Percentiles rank a stretch among this genome's conserved stretches.
Conservation (phyloP, 2,329 filamentous ascomycete genomes). For the Albophoma yamanashiensis region DNA sequence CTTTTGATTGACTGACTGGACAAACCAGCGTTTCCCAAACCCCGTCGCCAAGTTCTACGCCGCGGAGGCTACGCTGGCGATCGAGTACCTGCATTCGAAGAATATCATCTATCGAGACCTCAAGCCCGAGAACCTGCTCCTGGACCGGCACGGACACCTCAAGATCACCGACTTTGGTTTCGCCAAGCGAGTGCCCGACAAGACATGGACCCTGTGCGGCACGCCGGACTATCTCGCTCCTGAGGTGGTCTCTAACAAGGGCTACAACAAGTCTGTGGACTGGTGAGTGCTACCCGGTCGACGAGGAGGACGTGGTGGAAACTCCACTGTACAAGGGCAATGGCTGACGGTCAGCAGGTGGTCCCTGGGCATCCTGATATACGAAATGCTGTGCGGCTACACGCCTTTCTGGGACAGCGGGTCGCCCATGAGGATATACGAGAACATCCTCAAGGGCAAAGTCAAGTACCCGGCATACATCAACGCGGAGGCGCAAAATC, state of each 20-base stretch:
- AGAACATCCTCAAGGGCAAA: conserved; percentile 92
- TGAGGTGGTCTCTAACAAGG: conserved; percentile 97
- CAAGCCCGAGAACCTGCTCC: conserved; percentile 86
- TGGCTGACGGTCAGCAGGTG: conserved; percentile 51
- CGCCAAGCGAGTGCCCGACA: conserved; percentile 95
- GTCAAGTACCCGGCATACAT: conserved; percentile 97
- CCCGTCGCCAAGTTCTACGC: conserved; percentile 99
- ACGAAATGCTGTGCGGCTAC: conserved; percentile 98
- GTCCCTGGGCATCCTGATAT: conserved; percentile 96
- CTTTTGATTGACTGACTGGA: not conserved
- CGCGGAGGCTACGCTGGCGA: conserved; percentile 86
- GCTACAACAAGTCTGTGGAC: conserved; percentile 98
- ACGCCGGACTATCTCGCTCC: conserved; percentile 96
- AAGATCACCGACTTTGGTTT: conserved; percentile 99
- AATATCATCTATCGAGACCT: conserved; percentile 97
- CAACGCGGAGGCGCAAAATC: conserved; percentile 84
- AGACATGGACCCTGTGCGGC: conserved; percentile 97
- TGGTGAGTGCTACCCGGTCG: conserved; percentile 55
- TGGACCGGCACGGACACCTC: conserved; percentile 86
- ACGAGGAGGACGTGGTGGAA: not conserved
- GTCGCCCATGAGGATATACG: conserved; percentile 98
- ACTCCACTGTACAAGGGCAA: not conserved
- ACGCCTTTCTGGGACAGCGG: conserved; percentile 98
- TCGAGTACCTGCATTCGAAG: conserved; percentile 89
- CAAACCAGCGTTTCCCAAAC: conserved; percentile 79